Base-by-base conservation (phyloP, 2,329 filamentous ascomycete species). In the Myriangium duriaei region DNA sequence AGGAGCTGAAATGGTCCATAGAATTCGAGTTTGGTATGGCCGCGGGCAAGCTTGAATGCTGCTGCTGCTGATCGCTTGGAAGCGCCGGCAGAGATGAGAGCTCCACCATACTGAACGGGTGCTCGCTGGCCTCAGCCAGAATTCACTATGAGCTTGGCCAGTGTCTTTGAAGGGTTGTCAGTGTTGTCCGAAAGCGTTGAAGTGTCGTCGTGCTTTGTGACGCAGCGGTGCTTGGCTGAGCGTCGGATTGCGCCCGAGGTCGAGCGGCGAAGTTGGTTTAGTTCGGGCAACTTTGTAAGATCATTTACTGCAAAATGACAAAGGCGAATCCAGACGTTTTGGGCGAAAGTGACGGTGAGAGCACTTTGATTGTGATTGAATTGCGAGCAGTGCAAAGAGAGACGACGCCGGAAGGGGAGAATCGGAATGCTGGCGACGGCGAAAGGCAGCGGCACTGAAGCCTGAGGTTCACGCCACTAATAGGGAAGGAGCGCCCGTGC, bases 11-110 rank as follows among this genome's bases (percentile, higher is more conserved):
- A 29, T 32, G 13, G 18, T 9, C 11, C 18, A 30, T 32, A 11
- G 30, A 39, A 18, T 29, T 33, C 26, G 35, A 28, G 28, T 26
- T n/a, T n/a, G 21, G 21, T 7, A 7, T 26, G 21, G n/a, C 21
- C 7, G n/a, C 21, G 21, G n/a, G 7, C 21, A n/a, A 26, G 21
- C n/a, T n/a, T n/a, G n/a, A n/a, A n/a, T n/a, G n/a, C n/a, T 26
- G 21, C n/a, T 7, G 7, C 21, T 26, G 21, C 7, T 26, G 7
- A n/a, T n/a, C 21, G n/a, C n/a, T n/a, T 7, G 7, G n/a, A 26
- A n/a, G 21, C 21, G 21, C 21, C n/a, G 21, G 7, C 7, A 7
- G 21, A 7, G 21, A 26, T 7, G n/a, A 26, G 7, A 26, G 7
- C n/a, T 7, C 21, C n/a, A n/a, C 21, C 21, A 26, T 26, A n/a